Base-by-base conservation (phyloP, 2,329 filamentous ascomycete genomes). In the Alternaria tenuissima region DNA sequence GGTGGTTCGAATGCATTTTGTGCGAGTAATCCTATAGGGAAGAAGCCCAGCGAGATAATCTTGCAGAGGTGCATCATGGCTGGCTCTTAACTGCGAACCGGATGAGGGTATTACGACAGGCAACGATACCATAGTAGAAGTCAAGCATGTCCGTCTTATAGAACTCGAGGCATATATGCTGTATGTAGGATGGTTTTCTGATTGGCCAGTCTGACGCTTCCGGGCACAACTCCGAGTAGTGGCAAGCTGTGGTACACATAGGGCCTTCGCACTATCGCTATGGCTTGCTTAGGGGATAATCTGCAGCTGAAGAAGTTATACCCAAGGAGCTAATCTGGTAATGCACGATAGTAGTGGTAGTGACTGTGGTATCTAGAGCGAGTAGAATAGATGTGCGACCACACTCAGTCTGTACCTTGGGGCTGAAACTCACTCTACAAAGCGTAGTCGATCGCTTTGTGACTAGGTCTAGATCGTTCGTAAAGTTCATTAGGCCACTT, bases 1-100 rank as follows among this genome's bases (percentile, higher is more conserved):
- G 52, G 11, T 20, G 56, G 46, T 43, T 61, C 64, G 39, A 63
- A 64, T 24, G 18, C 5, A 12, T 56, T 22, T 47, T 62, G 52
- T 3, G 55, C 52, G 14, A 44, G 32, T 34, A 44, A 24, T 26
- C 18, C 28, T 24, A 20, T 30, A 20, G 52, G 36, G 6, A 52
- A 28, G 30, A 59, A 26, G 38, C 59, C 20, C 34, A 61, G 26
- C 30, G 39, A 16, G 20, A 41, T 8, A 7, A 46, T 34, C 32
- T 36, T 22, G 12, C 7, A n/a, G 16, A 36, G 22, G 20, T 28
- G 30, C 30, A 48, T 36, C 20, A 36, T 36, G 30, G 18, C 46
- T 36, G 30, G 30, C 34, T 36, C 30, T 36, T 7, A 18, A 4
- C 1, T 36, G 12, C 22, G 39, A 14, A 22, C 12, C 18, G 0